These are phyloP conservation scores for Pichia deserticola DNA, from an alignment of 805 yeast species.

Conservation along the genomic window DNA sequence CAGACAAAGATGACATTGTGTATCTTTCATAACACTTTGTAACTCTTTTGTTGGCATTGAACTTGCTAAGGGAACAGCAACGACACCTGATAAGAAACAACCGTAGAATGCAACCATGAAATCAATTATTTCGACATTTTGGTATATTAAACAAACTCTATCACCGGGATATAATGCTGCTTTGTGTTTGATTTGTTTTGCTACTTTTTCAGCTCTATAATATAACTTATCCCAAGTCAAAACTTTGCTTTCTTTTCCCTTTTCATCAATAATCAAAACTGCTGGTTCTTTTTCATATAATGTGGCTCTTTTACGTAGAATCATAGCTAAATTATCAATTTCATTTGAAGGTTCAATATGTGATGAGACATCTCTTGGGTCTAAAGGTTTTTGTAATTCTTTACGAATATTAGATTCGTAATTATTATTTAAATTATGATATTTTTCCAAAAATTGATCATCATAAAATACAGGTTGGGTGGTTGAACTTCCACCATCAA, in stretches of 20 bases:
- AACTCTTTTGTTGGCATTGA: constrained; percentile 64
- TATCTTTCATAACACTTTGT: constrained; percentile 58
- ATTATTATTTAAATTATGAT: neutral
- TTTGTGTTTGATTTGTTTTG: constrained; percentile 71
- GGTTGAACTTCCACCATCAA: constrained; percentile 10
- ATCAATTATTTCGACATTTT: constrained; percentile 76
- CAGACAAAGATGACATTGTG: constrained; percentile 71
- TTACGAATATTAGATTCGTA: constrained; percentile 13
- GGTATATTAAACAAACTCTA: constrained; percentile 76
- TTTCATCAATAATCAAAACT: constrained; percentile 59
- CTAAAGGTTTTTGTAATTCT: constrained; percentile 52
- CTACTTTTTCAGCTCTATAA: constrained; percentile 76
- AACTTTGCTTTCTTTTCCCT: constrained; percentile 70
- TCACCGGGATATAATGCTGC: constrained; percentile 72
- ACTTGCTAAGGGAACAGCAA: constrained; percentile 88
- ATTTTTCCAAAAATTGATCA: constrained; percentile 5
- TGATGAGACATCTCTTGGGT: constrained; percentile 45
- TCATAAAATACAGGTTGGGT: constrained; percentile 7
- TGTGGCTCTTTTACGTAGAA: constrained; percentile 65
- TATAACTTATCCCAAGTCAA: constrained; percentile 90
- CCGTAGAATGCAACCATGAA: constrained; percentile 83
- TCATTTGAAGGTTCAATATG: constrained; percentile 25
- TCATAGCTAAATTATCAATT: constrained; percentile 59
- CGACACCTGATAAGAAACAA: constrained; percentile 86
- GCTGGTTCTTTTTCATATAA: constrained; percentile 64